Evolutionary conservation across 2,329 filamentous ascomycete genomes (phyloP).

Genomic region (Fusarium multiceps): DNA sequence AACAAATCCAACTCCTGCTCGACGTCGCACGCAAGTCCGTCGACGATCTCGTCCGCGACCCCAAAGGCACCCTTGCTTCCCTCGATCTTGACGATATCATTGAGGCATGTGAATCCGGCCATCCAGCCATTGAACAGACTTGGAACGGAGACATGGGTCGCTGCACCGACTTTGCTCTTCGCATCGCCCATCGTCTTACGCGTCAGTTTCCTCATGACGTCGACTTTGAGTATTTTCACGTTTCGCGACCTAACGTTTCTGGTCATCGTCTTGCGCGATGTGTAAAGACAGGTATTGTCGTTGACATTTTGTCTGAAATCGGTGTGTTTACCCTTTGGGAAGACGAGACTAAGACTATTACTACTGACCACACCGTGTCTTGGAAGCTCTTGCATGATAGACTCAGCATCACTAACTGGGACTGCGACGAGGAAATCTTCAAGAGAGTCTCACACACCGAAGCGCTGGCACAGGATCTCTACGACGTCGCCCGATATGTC

Average conservation of each 20-base stretch:
- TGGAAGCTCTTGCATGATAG: not conserved
- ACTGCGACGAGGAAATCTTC: not conserved
- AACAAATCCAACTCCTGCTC: not conserved
- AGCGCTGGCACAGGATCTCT: not conserved
- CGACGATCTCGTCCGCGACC: not conserved
- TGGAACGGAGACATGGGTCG: not conserved
- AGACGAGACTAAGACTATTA: not conserved
- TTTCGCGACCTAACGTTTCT: not conserved
- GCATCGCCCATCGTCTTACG: not conserved
- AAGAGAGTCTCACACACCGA: not conserved
- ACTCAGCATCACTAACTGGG: not conserved
- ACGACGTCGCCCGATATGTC: accelerated
- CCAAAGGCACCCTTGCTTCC: not conserved
- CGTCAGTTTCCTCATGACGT: not conserved
- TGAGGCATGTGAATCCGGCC: not conserved
- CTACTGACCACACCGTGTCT: not conserved
- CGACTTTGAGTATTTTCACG: not conserved
- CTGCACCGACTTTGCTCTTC: not conserved
- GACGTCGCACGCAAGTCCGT: not conserved
- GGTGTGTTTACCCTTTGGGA: not conserved
- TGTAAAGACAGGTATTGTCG: not conserved
- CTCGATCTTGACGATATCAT: not conserved
- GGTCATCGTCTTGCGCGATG: not conserved
- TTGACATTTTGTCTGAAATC: not conserved
- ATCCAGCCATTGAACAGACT: not conserved